These are phyloP conservation scores for Wickerhamomyces kurtzmanii DNA, from an alignment of 805 yeast genomes.

Conservation along the genomic window DNA sequence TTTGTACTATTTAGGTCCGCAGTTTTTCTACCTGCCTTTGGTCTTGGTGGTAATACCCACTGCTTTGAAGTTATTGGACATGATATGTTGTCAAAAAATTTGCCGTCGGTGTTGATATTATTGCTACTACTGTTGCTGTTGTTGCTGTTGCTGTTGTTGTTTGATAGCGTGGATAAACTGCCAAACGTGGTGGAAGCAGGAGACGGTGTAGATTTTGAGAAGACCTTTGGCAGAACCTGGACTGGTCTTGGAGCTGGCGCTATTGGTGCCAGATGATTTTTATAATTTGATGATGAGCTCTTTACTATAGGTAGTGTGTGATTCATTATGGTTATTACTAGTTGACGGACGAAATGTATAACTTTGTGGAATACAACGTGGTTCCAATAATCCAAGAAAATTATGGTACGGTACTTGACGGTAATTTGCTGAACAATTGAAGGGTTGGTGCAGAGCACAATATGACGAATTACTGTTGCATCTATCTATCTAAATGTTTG, in stretches of 20 bases:
- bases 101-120: not conserved
- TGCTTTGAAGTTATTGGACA: conserved; percentile 46
- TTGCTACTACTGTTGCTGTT: conserved; percentile 1
- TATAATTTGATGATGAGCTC: conserved; percentile 6
- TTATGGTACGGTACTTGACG: too few species aligned
- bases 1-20: conserved; percentile 3
- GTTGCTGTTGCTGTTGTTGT: not conserved
- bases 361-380: too few species aligned
- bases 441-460: too few species aligned
- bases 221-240: conserved; percentile 12
- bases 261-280: conserved; percentile 7
- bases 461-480: too few species aligned
- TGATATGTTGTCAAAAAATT: conserved; percentile 2
- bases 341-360: too few species aligned
- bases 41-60: conserved; percentile 81
- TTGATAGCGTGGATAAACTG: too few species aligned
- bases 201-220: too few species aligned
- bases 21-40: conserved; percentile 62
- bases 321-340: conserved; percentile 5
- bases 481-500: too few species aligned
- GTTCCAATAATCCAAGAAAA: too few species aligned
- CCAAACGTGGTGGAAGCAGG: too few species aligned
- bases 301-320: conserved; percentile 7
- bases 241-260: conserved; percentile 13
- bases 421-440: too few species aligned